phyloP scores from a whole-genome alignment of 2,329 filamentous ascomycete genomes.

The Niveomyces coronatus region DNA sequence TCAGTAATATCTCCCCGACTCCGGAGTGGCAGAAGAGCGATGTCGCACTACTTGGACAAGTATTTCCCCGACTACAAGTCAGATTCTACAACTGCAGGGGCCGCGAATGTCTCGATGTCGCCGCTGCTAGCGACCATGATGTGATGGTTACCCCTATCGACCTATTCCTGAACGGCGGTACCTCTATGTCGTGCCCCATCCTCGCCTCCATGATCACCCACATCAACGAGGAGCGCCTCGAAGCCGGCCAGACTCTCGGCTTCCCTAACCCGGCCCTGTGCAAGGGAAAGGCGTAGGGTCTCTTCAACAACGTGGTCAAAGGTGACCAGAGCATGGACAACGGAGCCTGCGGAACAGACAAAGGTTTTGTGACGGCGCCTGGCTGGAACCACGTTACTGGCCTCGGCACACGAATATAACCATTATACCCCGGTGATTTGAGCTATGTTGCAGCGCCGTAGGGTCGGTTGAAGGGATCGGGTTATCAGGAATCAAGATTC shows the following conservation, averaged over 20 bases:
- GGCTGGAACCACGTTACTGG: constrained; percentile 3
- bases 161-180: background rate
- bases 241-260: constrained; percentile 27
- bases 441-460: too few relatives aligned
- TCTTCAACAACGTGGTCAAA: background rate
- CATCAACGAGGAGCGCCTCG: constrained; percentile 12
- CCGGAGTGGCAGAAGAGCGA: constrained; percentile 35
- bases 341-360: background rate
- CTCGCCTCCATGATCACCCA: constrained; percentile 12
- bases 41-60: constrained; percentile 25
- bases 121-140: constrained; percentile 34
- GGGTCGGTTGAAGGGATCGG: too few relatives aligned
- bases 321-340: background rate
- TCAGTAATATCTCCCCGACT: constrained; percentile 33
- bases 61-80: constrained; percentile 26
- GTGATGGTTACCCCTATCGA: constrained; percentile 26
- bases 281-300: background rate
- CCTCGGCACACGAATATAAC: constrained; percentile 1
- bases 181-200: constrained; percentile 12
- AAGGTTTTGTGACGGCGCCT: background rate
- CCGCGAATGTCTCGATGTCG: constrained; percentile 28
- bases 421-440: too few relatives aligned
- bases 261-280: constrained; percentile 16
- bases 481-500: too few relatives aligned
- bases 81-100: constrained; percentile 28